These are phyloP conservation scores for Pyrenophora tritici-repentis DNA, from an alignment of 2,329 filamentous ascomycete species.

Conservation along the genomic window DNA sequence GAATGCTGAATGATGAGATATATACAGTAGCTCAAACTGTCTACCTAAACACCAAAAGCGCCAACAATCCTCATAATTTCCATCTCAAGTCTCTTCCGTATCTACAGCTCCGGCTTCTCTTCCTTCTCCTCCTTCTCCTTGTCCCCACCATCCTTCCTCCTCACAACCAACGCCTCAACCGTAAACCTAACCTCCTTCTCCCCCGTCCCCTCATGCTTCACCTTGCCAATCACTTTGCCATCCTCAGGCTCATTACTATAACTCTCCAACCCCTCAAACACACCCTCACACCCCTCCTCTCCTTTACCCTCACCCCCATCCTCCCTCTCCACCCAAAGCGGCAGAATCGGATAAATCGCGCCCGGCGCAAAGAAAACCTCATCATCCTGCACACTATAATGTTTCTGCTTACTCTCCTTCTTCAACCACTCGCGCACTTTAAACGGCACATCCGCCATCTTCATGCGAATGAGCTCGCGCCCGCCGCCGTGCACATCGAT, in stretches of 20 bases:
- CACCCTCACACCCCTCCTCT: conserved; percentile 46
- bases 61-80: too few species aligned
- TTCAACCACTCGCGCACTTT: conserved; percentile 55
- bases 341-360: conserved; percentile 56
- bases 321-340: conserved; percentile 55
- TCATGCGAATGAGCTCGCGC: conserved; percentile 56
- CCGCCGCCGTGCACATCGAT: conserved; percentile 59
- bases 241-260: conserved; percentile 38
- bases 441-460: conserved; percentile 52
- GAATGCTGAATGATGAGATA: too few species aligned
- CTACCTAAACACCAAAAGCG: too few species aligned
- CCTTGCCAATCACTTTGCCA: conserved; percentile 36
- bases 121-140: conserved; percentile 29
- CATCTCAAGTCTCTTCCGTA: background rate
- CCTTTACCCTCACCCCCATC: conserved; percentile 34
- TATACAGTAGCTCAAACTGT: too few species aligned
- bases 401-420: conserved; percentile 48
- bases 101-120: conserved; percentile 13
- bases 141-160: conserved; percentile 23
- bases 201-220: conserved; percentile 29
- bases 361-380: conserved; percentile 60
- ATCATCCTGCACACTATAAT: conserved; percentile 50
- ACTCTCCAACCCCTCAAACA: conserved; percentile 40
- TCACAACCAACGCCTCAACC: conserved; percentile 38
- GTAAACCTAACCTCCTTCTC: conserved; percentile 40